These are phyloP conservation scores for Epipyxis sp. DNA, from an alignment of 108 stramenopile species.

Conservation along the genomic window DNA sequence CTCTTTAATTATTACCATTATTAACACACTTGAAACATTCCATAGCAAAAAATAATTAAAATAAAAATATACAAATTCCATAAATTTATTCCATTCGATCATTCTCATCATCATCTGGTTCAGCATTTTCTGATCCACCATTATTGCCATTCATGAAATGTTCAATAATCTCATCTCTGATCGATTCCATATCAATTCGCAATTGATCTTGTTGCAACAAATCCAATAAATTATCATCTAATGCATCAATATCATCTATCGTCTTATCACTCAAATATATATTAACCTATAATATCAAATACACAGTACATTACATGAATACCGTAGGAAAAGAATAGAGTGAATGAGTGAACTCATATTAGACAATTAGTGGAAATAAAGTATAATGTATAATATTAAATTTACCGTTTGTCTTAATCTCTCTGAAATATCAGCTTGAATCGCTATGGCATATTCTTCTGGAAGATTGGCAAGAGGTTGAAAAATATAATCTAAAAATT, in stretches of 20 bases:
- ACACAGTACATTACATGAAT: not conserved
- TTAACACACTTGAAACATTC: too few relatives aligned
- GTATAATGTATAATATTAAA: too few relatives aligned
- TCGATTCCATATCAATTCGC: conserved; percentile 7
- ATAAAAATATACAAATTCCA: too few relatives aligned
- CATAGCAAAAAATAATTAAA: too few relatives aligned
- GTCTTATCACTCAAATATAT: not conserved
- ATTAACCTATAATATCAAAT: not conserved
- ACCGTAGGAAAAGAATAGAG: too few relatives aligned
- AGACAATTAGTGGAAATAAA: too few relatives aligned
- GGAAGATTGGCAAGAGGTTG: not conserved
- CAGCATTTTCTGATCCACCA: too few relatives aligned
- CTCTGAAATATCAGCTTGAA: not conserved
- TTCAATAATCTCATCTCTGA: not conserved
- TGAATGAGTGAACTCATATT: too few relatives aligned
- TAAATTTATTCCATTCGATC: too few relatives aligned
- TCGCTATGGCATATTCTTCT: not conserved
- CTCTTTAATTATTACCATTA: too few relatives aligned
- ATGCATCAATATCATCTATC: conserved; percentile 12
- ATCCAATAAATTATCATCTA: conserved; percentile 16
- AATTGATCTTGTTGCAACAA: conserved; percentile 22
- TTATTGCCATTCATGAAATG: too few relatives aligned
- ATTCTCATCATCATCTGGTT: too few relatives aligned
- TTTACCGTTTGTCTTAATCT: not conserved
- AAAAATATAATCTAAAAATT: not conserved